Conservation (phyloP, 768 basidiomycete species). For the Lepiota venenata region DNA sequence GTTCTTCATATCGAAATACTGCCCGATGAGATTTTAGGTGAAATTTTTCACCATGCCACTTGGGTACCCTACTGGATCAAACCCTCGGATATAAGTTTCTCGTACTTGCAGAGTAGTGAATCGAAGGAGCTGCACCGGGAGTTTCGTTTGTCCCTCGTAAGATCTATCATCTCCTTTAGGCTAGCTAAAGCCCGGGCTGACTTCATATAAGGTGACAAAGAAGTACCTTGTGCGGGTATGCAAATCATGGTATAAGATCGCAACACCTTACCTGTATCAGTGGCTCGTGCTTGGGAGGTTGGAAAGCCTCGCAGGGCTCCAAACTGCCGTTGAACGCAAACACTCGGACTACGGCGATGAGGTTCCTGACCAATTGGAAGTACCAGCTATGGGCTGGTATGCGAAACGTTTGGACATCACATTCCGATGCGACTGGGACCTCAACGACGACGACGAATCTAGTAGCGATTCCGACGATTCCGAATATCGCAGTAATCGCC, state of each 20-base stretch:
- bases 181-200: background rate
- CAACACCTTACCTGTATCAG: conserved; percentile 19
- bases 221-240: conserved; percentile 18
- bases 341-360: background rate
- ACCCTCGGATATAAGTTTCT: conserved; percentile 12
- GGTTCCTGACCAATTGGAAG: background rate
- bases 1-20: conserved; percentile 14
- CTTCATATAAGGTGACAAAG: conserved; percentile 15
- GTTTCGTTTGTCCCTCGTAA: conserved; percentile 21
- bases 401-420: conserved; percentile 20
- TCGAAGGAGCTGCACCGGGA: conserved; percentile 12
- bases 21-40: conserved; percentile 26
- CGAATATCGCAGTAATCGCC: background rate
- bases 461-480: too few relatives aligned
- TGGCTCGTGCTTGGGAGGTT: conserved; percentile 17
- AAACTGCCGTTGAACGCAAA: conserved; percentile 6
- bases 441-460: too few relatives aligned
- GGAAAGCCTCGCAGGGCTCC: conserved; percentile 11
- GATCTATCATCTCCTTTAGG: background rate
- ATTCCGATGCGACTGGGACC: background rate
- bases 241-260: conserved; percentile 20
- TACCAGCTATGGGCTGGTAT: conserved; percentile 18
- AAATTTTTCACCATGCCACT: conserved; percentile 24
- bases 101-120: conserved; percentile 13
- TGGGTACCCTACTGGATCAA: conserved; percentile 20